A percentile compares a stretch with the other conserved stretches of the same genome.
Evolutionary conservation across 176 grass and related monocot species (phyloP).

Genomic region (Musa schizocarpa): DNA sequence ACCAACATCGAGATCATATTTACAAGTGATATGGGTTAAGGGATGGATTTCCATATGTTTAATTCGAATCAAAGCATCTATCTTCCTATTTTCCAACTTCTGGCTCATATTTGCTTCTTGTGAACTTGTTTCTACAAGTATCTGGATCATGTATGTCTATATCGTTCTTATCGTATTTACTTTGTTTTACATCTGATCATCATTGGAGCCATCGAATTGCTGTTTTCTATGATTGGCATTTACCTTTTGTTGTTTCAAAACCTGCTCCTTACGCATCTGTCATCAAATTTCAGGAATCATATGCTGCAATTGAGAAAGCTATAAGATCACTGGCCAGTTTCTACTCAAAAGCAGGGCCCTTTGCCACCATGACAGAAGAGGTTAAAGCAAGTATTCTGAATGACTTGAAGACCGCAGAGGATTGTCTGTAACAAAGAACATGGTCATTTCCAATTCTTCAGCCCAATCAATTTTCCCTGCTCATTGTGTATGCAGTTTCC

Average conservation of each 20-base stretch:
- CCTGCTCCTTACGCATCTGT: not conserved
- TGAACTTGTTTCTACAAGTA: too few relatives aligned
- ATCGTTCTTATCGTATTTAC: too few relatives aligned
- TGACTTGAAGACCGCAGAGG: constrained; percentile 62
- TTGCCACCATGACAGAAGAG: constrained; percentile 47
- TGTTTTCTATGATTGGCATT: not conserved
- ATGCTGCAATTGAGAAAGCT: constrained; percentile 65
- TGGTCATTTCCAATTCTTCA: not conserved
- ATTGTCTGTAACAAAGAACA: constrained; percentile 34
- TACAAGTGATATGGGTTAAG: too few relatives aligned
- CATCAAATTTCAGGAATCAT: constrained; percentile 47
- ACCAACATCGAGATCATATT: too few relatives aligned
- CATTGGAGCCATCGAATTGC: not conserved
- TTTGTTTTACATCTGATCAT: too few relatives aligned
- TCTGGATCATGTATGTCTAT: too few relatives aligned
- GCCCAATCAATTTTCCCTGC: too few relatives aligned
- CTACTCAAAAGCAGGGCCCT: constrained; percentile 80
- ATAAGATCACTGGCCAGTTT: constrained; percentile 72
- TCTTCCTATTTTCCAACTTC: too few relatives aligned
- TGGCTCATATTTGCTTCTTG: too few relatives aligned
- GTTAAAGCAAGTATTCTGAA: constrained; percentile 53
- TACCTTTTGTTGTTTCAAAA: not conserved
- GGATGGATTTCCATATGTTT: too few relatives aligned
- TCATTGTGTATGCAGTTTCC: too few relatives aligned
- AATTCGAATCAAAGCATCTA: too few relatives aligned